Base-by-base conservation (phyloP, 306 rosid genomes). In the Rosa chinensis region DNA sequence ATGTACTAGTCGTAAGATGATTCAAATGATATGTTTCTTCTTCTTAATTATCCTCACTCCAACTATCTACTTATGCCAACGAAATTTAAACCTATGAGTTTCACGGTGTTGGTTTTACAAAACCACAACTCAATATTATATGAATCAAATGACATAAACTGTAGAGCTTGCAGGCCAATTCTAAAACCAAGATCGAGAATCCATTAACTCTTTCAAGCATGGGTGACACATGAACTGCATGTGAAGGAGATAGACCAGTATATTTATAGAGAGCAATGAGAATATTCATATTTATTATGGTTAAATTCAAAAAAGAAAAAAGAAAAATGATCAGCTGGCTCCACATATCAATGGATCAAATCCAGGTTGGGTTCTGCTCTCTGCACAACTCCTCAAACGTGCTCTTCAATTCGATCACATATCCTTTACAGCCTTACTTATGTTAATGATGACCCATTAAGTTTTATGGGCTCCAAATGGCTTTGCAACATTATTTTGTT, bases 141-240 rank as follows among this genome's bases (percentile, higher is more conserved):
- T 58, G 63, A 55, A 55, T 55, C 61, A 8, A 20, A 55, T 56
- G 63, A 56, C 63, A n/a, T 28, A 58, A 9, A 58, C 63, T n/a
- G 3, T 58, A 10, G 63, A 58, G 63, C 63, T 8, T 55, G 28
- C 62, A 55, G 42, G 40, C 42, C 12, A 25, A 25, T 43, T 75
- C 70, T 59, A 44, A 25, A 59, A 13, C 78, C 7, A 23, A 44
- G 70, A 25, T 21, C 28, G 63, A 21, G 68, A 75, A 61, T 66
- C 45, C 49, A 25, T 73, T 42, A 79, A 59, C 47, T 61, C 40
- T 83, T 77, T 5, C 3, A 70, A 67, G 88, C 69, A 85, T 85
- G 92, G 91, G 87, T 52, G 84, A 61, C 87, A 78, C 81, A 77
- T 87, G 89, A 86, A 68, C 42, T 80, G 81, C 92, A 81, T 82